Conservation (phyloP, 2,329 filamentous ascomycete genomes). For the Aspergillus udagawae region DNA sequence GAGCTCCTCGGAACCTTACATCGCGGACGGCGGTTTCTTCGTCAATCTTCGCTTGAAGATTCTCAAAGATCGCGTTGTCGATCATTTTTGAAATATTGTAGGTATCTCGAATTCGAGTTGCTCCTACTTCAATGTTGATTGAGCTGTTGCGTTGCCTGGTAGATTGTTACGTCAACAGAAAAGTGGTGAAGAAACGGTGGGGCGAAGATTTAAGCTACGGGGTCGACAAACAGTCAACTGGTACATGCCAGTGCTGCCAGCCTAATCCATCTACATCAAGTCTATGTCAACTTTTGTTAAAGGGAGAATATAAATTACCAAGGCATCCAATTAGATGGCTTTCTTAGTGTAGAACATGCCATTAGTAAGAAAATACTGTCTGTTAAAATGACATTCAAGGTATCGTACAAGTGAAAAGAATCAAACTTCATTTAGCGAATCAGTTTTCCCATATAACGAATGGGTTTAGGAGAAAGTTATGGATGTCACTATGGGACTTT, state of each 20-base stretch:
- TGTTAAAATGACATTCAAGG: too few relatives aligned
- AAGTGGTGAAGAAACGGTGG: slow-evolving; percentile 16
- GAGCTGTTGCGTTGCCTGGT: slow-evolving; percentile 3
- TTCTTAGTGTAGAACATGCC: too few relatives aligned
- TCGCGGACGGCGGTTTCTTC: slow-evolving; percentile 80
- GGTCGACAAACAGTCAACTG: not conserved
- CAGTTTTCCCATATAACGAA: too few relatives aligned
- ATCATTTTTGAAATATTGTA: slow-evolving; percentile 51
- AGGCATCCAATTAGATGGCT: too few relatives aligned
- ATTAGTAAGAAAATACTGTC: too few relatives aligned
- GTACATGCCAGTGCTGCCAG: not conserved
- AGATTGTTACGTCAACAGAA: slow-evolving; percentile 16
- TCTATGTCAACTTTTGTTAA: not conserved
- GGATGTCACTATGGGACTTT: too few relatives aligned
- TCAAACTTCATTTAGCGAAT: too few relatives aligned
- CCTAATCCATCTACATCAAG: not conserved
- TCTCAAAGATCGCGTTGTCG: slow-evolving; percentile 78
- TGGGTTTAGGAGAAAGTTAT: too few relatives aligned
- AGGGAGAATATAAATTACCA: not conserved
- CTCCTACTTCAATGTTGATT: slow-evolving; percentile 22
- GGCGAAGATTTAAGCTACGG: slow-evolving; percentile 2
- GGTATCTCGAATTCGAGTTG: not conserved
- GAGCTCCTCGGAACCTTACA: slow-evolving; percentile 36
- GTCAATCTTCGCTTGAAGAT: slow-evolving; percentile 84
- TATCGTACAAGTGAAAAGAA: too few relatives aligned